phyloP scores from a whole-genome alignment of 768 basidiomycete species.

The Lactarius hengduanensis region DNA sequence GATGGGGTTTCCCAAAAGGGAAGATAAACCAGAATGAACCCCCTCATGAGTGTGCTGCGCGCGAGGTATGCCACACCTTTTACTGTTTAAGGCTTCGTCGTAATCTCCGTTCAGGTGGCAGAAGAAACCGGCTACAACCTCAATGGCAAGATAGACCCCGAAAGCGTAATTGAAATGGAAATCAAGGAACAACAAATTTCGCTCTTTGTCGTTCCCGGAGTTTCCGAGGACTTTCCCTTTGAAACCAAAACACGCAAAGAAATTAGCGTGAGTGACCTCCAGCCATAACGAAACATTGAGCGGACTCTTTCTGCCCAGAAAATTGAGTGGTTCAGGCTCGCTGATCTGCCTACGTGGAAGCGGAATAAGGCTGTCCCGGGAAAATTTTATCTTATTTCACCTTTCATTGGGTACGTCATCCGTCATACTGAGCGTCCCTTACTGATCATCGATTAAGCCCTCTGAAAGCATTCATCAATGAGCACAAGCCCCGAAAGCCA shows the following conservation, averaged over 20 bases:
- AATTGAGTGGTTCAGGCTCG: slow-evolving; percentile 93
- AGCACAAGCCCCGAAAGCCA: slow-evolving; percentile 53
- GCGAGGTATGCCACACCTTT: slow-evolving; percentile 64
- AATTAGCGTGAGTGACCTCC: slow-evolving; percentile 72
- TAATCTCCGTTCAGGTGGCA: slow-evolving; percentile 59
- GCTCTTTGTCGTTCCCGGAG: slow-evolving; percentile 83
- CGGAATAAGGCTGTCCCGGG: slow-evolving; percentile 64
- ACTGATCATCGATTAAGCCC: slow-evolving; percentile 40
- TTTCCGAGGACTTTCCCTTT: slow-evolving; percentile 87
- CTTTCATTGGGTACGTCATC: slow-evolving; percentile 74
- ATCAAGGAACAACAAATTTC: slow-evolving; percentile 91
- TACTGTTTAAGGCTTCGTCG: neutral
- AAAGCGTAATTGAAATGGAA: slow-evolving; percentile 77
- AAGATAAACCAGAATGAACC: slow-evolving; percentile 97
- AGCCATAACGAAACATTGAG: slow-evolving; percentile 15
- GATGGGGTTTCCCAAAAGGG: slow-evolving; percentile 99
- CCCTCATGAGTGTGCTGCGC: slow-evolving; percentile 77
- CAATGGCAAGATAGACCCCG: slow-evolving; percentile 58
- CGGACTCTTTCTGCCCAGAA: slow-evolving; percentile 52
- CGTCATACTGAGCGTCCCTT: slow-evolving; percentile 17
- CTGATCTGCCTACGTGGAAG: slow-evolving; percentile 92
- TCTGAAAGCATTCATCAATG: slow-evolving; percentile 66
- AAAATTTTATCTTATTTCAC: slow-evolving; percentile 93
- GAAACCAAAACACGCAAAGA: slow-evolving; percentile 95
- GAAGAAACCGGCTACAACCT: slow-evolving; percentile 98